Evolutionary conservation across 768 basidiomycete species (phyloP), one percentile per base, ranked within the genome.

Genomic region (Boletus rubroflammeus): DNA sequence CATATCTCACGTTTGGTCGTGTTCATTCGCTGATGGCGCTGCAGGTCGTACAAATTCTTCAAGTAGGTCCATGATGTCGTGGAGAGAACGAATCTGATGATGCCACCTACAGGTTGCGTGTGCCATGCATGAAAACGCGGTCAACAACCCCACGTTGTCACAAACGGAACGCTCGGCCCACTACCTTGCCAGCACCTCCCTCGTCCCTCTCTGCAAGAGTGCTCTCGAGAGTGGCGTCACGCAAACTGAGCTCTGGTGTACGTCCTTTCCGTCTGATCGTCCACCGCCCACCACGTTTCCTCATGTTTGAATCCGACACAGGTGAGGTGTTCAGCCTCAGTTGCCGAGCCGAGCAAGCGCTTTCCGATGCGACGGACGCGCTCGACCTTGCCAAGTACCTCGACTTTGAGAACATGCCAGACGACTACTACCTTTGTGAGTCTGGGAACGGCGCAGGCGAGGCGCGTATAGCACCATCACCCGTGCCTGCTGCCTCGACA

Each of bases 101-200:
- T 11, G 15, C 19, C 38, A 19, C 21, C 6, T 41, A 34, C 47
- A 66, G 64, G 25, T 65, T 35, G 64, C 65, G 3, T 55, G 52
- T 35, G 62, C 62, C 5, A 53, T 66, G 65, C 65, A 65, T 8
- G 57, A 67, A 55, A 65, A 48, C n/a, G 63, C 60, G 13, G 13
- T 65, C 48, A 65, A 53, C 2, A 59, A 62, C 23, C 21, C 35
- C 8, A 1, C 6, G 13, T 55, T 66, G 52, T 39, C 60, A 25
- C 6, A 2, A 5, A 2, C 21, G 2, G 25, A 59, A 36, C 62
- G 45, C 19, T 42, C 50, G 26, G 5, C n/a, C 6, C 52, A 67
- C 14, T 14, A 54, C 3, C 36, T 62, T 31, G 54, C 64, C 8
- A 48, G 45, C 9, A 3, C 6, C 0, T 42, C 55, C 14, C 59